These are phyloP conservation scores for Cyclotella atomus DNA, from an alignment of 108 stramenopile genomes.

Conservation along the genomic window DNA sequence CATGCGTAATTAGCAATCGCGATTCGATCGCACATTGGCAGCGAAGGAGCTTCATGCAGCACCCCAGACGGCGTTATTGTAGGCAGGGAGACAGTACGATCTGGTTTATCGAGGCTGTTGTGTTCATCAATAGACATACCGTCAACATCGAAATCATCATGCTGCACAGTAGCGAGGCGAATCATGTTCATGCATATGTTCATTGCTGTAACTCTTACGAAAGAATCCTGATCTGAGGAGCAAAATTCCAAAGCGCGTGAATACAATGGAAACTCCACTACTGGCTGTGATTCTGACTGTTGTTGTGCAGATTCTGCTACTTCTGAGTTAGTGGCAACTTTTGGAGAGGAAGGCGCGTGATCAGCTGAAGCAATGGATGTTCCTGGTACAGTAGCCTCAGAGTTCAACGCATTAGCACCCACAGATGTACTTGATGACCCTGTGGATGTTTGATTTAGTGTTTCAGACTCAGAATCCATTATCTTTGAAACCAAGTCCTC, in stretches of 20 bases:
- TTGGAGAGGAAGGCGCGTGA: neutral
- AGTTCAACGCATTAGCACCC: too few species aligned
- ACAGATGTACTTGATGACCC: too few species aligned
- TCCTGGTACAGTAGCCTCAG: too few species aligned
- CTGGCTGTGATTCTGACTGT: neutral
- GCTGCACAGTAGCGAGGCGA: constrained; percentile 65
- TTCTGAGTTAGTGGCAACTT: too few species aligned
- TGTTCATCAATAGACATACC: constrained; percentile 15
- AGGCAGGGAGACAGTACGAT: constrained; percentile 18
- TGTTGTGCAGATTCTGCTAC: constrained; percentile 11
- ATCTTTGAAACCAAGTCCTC: neutral
- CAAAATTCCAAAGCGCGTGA: constrained; percentile 88
- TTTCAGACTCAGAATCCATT: neutral
- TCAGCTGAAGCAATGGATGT: too few species aligned
- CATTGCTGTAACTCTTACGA: constrained; percentile 88
- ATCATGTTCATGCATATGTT: constrained; percentile 90
- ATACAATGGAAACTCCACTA: constrained; percentile 84
- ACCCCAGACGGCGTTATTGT: constrained; percentile 64
- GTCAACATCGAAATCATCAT: constrained; percentile 10
- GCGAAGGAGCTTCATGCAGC: constrained; percentile 59
- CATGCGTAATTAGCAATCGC: constrained; percentile 85
- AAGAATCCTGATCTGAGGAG: constrained; percentile 79
- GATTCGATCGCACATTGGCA: constrained; percentile 81
- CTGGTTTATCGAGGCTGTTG: neutral
- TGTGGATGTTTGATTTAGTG: neutral